Evolutionary conservation across 2,329 filamentous ascomycete genomes (phyloP).

Genomic region (Cytospora leucostoma): DNA sequence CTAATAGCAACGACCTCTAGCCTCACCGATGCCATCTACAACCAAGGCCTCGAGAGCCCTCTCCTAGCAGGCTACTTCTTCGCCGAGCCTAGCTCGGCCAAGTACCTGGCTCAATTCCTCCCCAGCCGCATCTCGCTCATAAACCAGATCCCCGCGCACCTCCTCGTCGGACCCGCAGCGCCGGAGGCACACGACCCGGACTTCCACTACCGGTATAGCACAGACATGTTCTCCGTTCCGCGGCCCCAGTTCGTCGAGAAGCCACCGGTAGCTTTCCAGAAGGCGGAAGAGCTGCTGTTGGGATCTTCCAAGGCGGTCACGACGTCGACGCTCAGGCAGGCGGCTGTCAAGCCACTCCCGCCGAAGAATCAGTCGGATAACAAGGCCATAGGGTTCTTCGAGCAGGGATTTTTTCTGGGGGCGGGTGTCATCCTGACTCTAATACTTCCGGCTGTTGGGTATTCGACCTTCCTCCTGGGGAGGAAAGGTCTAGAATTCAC

Average conservation of each 20-base stretch:
- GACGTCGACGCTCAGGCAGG: conserved; percentile 26
- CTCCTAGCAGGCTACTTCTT: conserved; percentile 34
- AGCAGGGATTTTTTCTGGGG: conserved; percentile 47
- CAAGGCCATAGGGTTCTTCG: conserved; percentile 47
- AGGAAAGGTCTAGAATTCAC: conserved; percentile 26
- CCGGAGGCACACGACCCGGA: conserved; percentile 35
- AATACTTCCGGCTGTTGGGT: conserved; percentile 29
- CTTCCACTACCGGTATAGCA: conserved; percentile 42
- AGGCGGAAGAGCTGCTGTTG: conserved; percentile 30
- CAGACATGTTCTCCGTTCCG: conserved; percentile 45
- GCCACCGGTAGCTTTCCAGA: conserved; percentile 25
- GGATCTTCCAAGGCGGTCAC: conserved; percentile 29
- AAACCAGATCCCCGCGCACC: conserved; percentile 58
- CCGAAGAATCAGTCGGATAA: conserved; percentile 38
- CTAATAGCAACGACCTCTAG: conserved; percentile 34
- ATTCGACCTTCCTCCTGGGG: conserved; percentile 27
- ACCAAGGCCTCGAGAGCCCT: conserved; percentile 31
- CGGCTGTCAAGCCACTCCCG: conserved; percentile 35
- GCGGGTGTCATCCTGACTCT: conserved; percentile 33
- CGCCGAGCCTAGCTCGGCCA: conserved; percentile 41
- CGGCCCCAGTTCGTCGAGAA: conserved; percentile 45
- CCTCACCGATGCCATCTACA: conserved; percentile 35
- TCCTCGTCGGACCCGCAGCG: conserved; percentile 49
- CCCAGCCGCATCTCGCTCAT: conserved; percentile 51
- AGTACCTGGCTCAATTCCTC: conserved; percentile 62